phyloP scores from a whole-genome alignment of 306 rosid species.

The Trifolium repens region DNA sequence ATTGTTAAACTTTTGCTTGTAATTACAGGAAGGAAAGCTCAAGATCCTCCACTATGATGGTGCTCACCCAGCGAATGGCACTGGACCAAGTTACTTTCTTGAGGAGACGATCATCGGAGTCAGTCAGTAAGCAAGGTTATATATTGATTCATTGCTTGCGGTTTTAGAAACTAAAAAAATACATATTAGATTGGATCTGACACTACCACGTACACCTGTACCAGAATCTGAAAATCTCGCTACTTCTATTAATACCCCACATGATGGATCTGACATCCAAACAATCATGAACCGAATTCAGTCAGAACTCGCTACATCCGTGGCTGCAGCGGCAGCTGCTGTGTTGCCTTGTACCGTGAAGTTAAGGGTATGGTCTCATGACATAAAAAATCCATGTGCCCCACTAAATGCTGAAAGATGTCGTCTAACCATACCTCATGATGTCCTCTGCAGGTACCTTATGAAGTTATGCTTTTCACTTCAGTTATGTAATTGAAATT shows the following conservation, averaged over 20 bases:
- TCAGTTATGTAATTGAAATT: background rate
- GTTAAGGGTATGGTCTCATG: constrained; percentile 92
- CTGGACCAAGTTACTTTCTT: constrained; percentile 59
- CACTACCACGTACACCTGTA: constrained; percentile 60
- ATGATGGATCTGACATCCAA: constrained; percentile 73
- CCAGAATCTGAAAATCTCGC: constrained; percentile 64
- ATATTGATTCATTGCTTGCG: constrained; percentile 18
- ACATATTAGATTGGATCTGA: background rate
- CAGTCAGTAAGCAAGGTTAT: constrained; percentile 53
- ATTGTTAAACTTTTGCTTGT: constrained; percentile 32
- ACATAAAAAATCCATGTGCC: constrained; percentile 76
- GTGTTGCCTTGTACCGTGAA: constrained; percentile 98
- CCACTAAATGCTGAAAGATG: constrained; percentile 75
- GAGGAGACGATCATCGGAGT: constrained; percentile 52
- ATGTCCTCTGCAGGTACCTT: constrained; percentile 91
- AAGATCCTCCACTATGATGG: constrained; percentile 60
- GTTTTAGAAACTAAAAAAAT: background rate
- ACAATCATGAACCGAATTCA: constrained; percentile 70
- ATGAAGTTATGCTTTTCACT: constrained; percentile 27
- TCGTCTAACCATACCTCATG: constrained; percentile 81
- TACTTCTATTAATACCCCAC: constrained; percentile 42
- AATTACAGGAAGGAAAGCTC: constrained; percentile 92
- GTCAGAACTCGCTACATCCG: constrained; percentile 82
- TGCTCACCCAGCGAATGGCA: constrained; percentile 43
- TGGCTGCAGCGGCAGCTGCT: constrained; percentile 86